These are phyloP conservation scores for Psophocarpus tetragonolobus DNA, from an alignment of 306 rosid species.

Conservation along the genomic window DNA sequence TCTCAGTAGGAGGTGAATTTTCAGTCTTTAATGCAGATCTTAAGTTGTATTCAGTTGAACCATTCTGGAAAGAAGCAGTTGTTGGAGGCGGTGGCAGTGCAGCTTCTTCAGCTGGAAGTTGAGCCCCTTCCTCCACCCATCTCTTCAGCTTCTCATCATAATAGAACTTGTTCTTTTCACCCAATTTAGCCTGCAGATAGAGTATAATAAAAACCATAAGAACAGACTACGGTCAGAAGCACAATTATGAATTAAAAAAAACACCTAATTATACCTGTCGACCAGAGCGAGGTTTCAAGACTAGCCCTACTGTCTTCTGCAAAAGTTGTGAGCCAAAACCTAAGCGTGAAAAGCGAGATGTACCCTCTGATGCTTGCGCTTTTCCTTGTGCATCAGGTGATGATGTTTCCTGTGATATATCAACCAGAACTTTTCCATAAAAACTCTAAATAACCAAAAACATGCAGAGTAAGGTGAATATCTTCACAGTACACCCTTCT, in stretches of 20 bases:
- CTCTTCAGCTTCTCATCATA: conserved; percentile 88
- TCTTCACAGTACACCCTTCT: conserved; percentile 9
- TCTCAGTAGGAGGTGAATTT: conserved; percentile 46
- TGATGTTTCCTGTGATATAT: conserved; percentile 52
- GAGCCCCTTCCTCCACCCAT: conserved; percentile 92
- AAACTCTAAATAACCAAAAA: conserved; percentile 5
- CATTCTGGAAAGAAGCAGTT: conserved; percentile 70
- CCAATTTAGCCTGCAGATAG: conserved; percentile 77
- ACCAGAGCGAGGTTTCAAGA: conserved; percentile 72
- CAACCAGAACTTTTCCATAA: conserved; percentile 38
- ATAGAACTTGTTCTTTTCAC: conserved; percentile 83
- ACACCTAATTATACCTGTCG: conserved; percentile 58
- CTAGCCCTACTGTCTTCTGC: conserved; percentile 78
- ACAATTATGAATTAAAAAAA: not conserved
- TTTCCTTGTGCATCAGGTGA: conserved; percentile 62
- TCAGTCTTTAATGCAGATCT: conserved; percentile 68
- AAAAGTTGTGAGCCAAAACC: conserved; percentile 80
- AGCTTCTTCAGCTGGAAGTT: conserved; percentile 74
- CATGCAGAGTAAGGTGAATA: conserved; percentile 16
- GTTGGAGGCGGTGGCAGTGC: conserved; percentile 82
- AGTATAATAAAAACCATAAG: conserved; percentile 31
- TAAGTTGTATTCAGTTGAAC: conserved; percentile 66
- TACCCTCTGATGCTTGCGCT: conserved; percentile 54
- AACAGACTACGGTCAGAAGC: conserved; percentile 22
- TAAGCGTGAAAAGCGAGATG: conserved; percentile 76